Conservation (phyloP, 2,329 filamentous ascomycete species). For the Waltergamsia citrina region DNA sequence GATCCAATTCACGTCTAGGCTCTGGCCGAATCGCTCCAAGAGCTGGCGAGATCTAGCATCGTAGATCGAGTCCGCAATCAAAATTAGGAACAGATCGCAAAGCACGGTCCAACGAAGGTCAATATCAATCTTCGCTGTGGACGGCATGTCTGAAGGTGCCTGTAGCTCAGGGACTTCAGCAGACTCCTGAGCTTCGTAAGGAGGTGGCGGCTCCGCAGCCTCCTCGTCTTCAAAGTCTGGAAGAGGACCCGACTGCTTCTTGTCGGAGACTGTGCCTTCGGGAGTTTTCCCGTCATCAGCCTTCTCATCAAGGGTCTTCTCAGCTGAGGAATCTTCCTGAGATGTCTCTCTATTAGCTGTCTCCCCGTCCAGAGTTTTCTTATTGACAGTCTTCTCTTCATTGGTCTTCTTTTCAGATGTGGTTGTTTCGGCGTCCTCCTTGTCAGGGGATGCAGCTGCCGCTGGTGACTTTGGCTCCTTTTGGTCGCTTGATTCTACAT, state of each 20-base stretch:
- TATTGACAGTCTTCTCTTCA: background rate
- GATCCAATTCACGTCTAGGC: slow-evolving; percentile 76
- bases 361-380: background rate
- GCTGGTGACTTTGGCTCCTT: background rate
- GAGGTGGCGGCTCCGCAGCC: slow-evolving; percentile 41
- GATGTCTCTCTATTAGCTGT: no score
- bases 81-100: slow-evolving; percentile 86
- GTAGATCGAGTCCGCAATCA: slow-evolving; percentile 95
- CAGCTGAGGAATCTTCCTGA: no score
- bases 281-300: slow-evolving; percentile 4
- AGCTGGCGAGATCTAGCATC: slow-evolving; percentile 80
- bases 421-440: background rate
- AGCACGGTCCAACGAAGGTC: slow-evolving; percentile 95
- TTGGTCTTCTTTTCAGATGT: background rate
- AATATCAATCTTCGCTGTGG: slow-evolving; percentile 80
- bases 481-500: background rate
- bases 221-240: slow-evolving; percentile 24
- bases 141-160: slow-evolving; percentile 73
- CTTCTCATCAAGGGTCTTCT: no score
- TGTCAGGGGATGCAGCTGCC: no score
- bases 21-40: slow-evolving; percentile 72
- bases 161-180: slow-evolving; percentile 71
- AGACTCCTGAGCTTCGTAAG: slow-evolving; percentile 53
- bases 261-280: slow-evolving; percentile 5
- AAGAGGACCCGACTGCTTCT: background rate